A percentile compares a stretch with the other conserved stretches of the same genome.
These are phyloP conservation scores for Ramaria rubella DNA, from an alignment of 768 basidiomycete genomes.

Conservation along the genomic window DNA sequence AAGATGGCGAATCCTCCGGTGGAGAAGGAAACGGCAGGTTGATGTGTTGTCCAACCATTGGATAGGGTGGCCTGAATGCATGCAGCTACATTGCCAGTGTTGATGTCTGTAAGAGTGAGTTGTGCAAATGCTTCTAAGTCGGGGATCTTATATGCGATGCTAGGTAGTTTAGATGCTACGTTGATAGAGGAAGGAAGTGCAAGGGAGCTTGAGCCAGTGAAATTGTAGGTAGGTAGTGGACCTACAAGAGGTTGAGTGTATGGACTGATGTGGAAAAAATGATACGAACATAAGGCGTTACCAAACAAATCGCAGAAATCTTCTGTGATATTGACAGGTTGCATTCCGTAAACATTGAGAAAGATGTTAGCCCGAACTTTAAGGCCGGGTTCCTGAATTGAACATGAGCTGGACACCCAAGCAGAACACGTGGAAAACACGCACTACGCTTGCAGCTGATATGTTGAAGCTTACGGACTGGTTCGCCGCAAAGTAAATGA, in stretches of 20 bases:
- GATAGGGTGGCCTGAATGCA: conserved; percentile 90
- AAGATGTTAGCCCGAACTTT: conserved; percentile 78
- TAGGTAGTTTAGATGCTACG: conserved; percentile 54
- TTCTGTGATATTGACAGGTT: conserved; percentile 76
- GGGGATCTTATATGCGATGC: conserved; percentile 79
- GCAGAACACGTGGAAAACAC: conserved; percentile 25
- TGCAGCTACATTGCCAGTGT: conserved; percentile 68
- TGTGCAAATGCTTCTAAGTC: conserved; percentile 89
- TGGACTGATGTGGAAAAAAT: conserved; percentile 57
- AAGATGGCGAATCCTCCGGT: conserved; percentile 60
- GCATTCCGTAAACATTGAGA: conserved; percentile 83
- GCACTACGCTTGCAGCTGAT: conserved; percentile 77
- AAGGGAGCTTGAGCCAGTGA: conserved; percentile 47
- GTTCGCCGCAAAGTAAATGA: conserved; percentile 64
- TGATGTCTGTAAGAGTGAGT: conserved; percentile 60
- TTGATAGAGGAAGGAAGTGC: conserved; percentile 54
- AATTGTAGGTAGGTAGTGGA: conserved; percentile 15
- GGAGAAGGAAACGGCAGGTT: conserved; percentile 69
- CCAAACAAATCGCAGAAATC: conserved; percentile 74
- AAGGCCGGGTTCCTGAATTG: conserved; percentile 56
- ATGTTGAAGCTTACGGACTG: conserved; percentile 78
- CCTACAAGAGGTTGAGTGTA: conserved; percentile 42
- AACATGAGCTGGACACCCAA: conserved; percentile 1
- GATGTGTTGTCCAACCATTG: conserved; percentile 82
- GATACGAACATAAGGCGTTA: conserved; percentile 80